A percentile compares a stretch with the other conserved stretches of the same genome.
phyloP scores from a whole-genome alignment of 176 grass and related monocot genomes.

The Triticum timopheevii region DNA sequence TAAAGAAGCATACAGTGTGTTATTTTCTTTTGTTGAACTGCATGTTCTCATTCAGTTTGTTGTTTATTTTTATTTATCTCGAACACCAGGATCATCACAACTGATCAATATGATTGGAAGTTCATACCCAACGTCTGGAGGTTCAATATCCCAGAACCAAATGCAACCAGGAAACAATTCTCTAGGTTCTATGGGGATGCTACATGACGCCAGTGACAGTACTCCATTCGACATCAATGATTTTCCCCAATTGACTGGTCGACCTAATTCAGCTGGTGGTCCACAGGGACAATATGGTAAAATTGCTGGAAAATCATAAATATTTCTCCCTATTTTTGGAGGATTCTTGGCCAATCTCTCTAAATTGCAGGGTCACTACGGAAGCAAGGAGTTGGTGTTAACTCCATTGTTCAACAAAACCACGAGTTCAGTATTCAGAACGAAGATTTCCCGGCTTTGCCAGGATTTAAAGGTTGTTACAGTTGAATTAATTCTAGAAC shows the following conservation, averaged over 20 bases:
- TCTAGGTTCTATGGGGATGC: slow-evolving; percentile 87
- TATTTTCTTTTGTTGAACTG: slow-evolving; percentile 6
- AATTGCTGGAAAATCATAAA: not conserved
- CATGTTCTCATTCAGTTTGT: slow-evolving; percentile 13
- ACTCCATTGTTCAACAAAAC: slow-evolving; percentile 77
- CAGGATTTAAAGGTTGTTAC: slow-evolving; percentile 89
- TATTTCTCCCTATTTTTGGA: not conserved
- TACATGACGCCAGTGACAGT: slow-evolving; percentile 70
- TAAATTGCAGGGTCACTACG: slow-evolving; percentile 73
- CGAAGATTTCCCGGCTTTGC: slow-evolving; percentile 96
- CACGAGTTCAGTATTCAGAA: slow-evolving; percentile 98
- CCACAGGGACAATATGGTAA: slow-evolving; percentile 97
- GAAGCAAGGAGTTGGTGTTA: slow-evolving; percentile 93
- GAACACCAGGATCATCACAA: slow-evolving; percentile 51
- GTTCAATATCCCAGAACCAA: slow-evolving; percentile 82
- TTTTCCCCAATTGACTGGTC: slow-evolving; percentile 91
- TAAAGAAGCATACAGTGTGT: not conserved
- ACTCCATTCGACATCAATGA: slow-evolving; percentile 97
- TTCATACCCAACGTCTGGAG: slow-evolving; percentile 80
- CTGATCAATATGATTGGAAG: slow-evolving; percentile 87
- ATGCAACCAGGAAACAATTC: slow-evolving; percentile 82
- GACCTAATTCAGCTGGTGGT: slow-evolving; percentile 85
- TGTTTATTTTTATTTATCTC: slow-evolving; percentile 8
- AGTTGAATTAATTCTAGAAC: slow-evolving; percentile 40
- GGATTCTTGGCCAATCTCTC: slow-evolving; percentile 4